A percentile compares a stretch with the other conserved stretches of the same genome.
phyloP scores from a whole-genome alignment of 2,329 filamentous ascomycete species.

The Mycosphaerella sp. region DNA sequence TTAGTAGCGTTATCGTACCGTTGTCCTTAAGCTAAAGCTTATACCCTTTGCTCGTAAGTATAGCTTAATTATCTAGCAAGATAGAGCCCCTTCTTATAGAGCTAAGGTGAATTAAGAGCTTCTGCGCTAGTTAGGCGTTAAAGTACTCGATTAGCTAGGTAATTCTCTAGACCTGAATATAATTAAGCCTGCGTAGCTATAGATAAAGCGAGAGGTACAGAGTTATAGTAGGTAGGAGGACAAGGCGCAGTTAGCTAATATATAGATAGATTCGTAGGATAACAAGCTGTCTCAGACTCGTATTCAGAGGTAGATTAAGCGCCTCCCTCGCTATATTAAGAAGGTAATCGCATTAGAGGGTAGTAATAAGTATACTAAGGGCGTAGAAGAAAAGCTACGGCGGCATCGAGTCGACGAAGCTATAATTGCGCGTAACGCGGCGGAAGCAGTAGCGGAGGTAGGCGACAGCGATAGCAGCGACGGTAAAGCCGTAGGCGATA shows the following conservation, averaged over 20 bases:
- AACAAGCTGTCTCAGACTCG: neutral
- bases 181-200: neutral
- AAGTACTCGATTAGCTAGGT: neutral
- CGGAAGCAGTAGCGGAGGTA: neutral
- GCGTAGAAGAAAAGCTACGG: neutral
- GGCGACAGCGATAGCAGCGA: neutral
- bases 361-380: neutral
- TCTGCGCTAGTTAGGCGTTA: neutral
- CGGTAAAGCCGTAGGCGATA: too few relatives aligned
- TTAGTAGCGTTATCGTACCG: neutral
- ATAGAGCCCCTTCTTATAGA: neutral
- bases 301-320: neutral
- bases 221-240: neutral
- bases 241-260: neutral
- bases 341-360: neutral
- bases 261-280: neutral
- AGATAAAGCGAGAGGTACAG: neutral
- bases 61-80: neutral
- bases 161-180: neutral
- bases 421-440: neutral
- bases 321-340: neutral
- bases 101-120: neutral
- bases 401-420: neutral
- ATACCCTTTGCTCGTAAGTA: neutral
- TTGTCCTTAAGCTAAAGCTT: neutral